These are phyloP conservation scores for Paxillus ammoniavirescens DNA, from an alignment of 768 basidiomycete genomes.

Conservation along the genomic window DNA sequence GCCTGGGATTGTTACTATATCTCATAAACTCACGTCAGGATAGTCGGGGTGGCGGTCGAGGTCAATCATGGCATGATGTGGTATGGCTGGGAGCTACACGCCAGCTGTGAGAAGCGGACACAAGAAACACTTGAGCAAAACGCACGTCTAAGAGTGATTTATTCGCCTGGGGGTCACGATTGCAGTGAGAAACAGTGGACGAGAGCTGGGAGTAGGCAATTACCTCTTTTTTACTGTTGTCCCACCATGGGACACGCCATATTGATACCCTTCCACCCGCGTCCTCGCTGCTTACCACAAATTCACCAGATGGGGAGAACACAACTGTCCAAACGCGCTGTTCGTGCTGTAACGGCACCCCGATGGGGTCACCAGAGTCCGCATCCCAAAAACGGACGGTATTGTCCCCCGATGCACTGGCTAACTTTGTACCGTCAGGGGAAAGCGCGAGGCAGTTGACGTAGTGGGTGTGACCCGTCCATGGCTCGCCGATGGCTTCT, in stretches of 20 bases:
- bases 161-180: background rate
- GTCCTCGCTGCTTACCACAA: background rate
- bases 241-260: too few relatives aligned
- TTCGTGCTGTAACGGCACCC: background rate
- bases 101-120: too few relatives aligned
- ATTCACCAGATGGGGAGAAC: background rate
- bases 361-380: background rate
- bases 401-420: background rate
- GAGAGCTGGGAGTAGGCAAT: too few relatives aligned
- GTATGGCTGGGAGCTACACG: too few relatives aligned
- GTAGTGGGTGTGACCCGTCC: conserved; percentile 11
- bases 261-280: too few relatives aligned
- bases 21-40: background rate
- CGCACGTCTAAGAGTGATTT: background rate
- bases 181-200: background rate
- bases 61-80: too few relatives aligned
- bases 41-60: background rate
- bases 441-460: background rate
- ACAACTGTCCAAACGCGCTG: background rate
- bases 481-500: background rate
- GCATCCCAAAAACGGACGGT: background rate
- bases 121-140: background rate
- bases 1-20: background rate
- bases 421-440: background rate
- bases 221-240: too few relatives aligned